phyloP scores from a whole-genome alignment of 352 stramenopile species.

The Achlya hypogyna region DNA sequence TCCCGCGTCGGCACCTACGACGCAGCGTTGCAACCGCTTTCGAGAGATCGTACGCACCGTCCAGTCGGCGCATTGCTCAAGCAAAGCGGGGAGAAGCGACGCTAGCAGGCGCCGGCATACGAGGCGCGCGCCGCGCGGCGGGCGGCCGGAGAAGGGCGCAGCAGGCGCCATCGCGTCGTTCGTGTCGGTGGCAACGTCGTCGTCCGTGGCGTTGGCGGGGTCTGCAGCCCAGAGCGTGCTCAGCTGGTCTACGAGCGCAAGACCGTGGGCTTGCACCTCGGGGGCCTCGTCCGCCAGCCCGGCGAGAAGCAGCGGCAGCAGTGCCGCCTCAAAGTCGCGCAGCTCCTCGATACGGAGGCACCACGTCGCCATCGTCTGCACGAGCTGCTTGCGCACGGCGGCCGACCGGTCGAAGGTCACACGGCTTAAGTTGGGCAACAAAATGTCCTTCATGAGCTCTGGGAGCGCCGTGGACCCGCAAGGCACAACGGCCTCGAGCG shows the following conservation, averaged over 20 bases:
- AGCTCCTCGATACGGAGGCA: constrained; percentile 42
- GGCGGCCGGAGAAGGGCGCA: constrained; percentile 33
- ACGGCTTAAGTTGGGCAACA: constrained; percentile 55
- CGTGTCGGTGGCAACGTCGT: constrained; percentile 24
- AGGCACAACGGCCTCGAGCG: constrained; percentile 54
- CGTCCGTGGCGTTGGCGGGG: neutral
- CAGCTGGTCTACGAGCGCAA: constrained; percentile 40
- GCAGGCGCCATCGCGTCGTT: constrained; percentile 24
- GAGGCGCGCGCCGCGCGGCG: constrained; percentile 34
- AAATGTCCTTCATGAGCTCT: constrained; percentile 67
- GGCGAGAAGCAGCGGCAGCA: constrained; percentile 62
- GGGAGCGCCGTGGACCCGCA: constrained; percentile 54
- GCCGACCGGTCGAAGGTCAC: constrained; percentile 59
- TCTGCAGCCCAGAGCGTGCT: constrained; percentile 37
- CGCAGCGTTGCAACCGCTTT: neutral
- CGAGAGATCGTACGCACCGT: constrained; percentile 29
- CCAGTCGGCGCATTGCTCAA: constrained; percentile 73
- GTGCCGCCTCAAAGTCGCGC: constrained; percentile 44
- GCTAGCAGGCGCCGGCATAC: constrained; percentile 29
- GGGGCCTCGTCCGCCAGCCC: constrained; percentile 59
- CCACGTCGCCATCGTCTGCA: constrained; percentile 48
- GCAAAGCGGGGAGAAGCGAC: constrained; percentile 40
- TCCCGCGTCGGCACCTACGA: constrained; percentile 54
- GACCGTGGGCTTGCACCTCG: constrained; percentile 38
- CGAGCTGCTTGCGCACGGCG: constrained; percentile 62